Evolutionary conservation across 1,284 basidiomycete genomes (phyloP), one percentile per base, ranked within the genome.

Genomic region (Thelephora terrestris): DNA sequence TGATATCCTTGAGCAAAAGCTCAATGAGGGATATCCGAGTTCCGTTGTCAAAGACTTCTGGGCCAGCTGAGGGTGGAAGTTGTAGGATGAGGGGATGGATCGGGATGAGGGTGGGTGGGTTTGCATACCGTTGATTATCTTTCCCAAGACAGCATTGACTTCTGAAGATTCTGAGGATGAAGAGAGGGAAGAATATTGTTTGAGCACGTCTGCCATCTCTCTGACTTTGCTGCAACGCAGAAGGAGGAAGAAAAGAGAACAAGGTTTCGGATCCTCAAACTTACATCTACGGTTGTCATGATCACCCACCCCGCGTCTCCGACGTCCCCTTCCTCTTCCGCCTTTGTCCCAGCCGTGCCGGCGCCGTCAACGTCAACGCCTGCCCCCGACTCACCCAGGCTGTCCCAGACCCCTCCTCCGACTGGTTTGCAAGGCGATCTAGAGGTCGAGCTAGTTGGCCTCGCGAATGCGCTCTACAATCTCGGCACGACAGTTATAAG

Each of bases 401-500:
- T 76, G 10, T 81, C 81, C 0, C 76, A 84, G 58, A 85, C 84
- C 16, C 81, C 84, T 24, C 71, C 79, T 0, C 84, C 85, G 4
- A 58, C 70, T 2, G 84, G 85, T 1, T 38, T 65, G 0, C 82
- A 85, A 56, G 85, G 84, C 16, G 84, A 87, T 56, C 61, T 87
- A 9, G 85, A 88, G 57, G 63, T 84, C n/a, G 84, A 87, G 60
- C 61, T 88, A 1, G 64, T 85, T 27, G 82, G 79, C 0, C 77
- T 88, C 7, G 82, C 81, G 14, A 81, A 83, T 50, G 79, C 80
- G 1, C 64, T 88, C 20, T 87, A 87, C 58, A 85, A 87, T 54
- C 68, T 88, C 5, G 85, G 84, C 16, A 85, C 82, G 5, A 86
- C 85, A 0, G 82, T 86, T 14, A 79, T 87, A 54, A 83, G 79